Percentiles rank a stretch among this genome's conserved stretches.
Conservation (phyloP, 2,329 filamentous ascomycete species). For the Blumeria graminis region DNA sequence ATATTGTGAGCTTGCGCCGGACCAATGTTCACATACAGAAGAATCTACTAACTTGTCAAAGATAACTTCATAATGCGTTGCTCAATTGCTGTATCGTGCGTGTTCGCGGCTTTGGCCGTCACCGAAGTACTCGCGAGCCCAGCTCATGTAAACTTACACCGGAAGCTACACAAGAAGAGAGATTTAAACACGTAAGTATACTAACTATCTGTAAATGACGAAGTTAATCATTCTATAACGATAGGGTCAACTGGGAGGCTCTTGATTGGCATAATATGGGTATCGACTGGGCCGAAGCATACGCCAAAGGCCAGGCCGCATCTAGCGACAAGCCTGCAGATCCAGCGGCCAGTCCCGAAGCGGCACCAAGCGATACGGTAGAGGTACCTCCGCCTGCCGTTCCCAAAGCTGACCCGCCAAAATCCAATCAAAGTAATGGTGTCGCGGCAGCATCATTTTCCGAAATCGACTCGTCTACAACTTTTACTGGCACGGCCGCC, state of each 20-base stretch:
- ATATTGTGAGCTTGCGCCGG: too few species aligned
- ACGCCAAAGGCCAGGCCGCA: slow-evolving; percentile 1
- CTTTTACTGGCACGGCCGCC: neutral
- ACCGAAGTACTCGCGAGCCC: slow-evolving; percentile 13
- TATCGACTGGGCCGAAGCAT: slow-evolving; percentile 12
- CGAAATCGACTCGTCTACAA: neutral
- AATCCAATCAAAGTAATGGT: slow-evolving; percentile 1
- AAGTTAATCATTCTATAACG: neutral
- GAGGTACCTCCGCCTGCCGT: neutral
- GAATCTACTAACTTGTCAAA: neutral
- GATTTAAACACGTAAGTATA: slow-evolving; percentile 8
- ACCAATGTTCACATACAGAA: too few species aligned
- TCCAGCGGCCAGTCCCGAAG: neutral
- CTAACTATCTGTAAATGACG: neutral
- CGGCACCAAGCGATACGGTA: neutral
- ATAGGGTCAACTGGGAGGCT: slow-evolving; percentile 8
- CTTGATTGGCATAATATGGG: slow-evolving; percentile 11
- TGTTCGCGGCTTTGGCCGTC: slow-evolving; percentile 12
- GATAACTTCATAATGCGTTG: slow-evolving; percentile 11
- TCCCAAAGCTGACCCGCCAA: neutral
- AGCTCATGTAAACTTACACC: slow-evolving; percentile 12
- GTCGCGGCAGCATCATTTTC: neutral
- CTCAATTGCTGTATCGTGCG: slow-evolving; percentile 10
- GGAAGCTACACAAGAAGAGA: slow-evolving; percentile 12
- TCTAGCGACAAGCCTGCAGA: slow-evolving; percentile 1